Conservation (phyloP, 1,284 basidiomycete species). For the Caloboletus firmus region DNA sequence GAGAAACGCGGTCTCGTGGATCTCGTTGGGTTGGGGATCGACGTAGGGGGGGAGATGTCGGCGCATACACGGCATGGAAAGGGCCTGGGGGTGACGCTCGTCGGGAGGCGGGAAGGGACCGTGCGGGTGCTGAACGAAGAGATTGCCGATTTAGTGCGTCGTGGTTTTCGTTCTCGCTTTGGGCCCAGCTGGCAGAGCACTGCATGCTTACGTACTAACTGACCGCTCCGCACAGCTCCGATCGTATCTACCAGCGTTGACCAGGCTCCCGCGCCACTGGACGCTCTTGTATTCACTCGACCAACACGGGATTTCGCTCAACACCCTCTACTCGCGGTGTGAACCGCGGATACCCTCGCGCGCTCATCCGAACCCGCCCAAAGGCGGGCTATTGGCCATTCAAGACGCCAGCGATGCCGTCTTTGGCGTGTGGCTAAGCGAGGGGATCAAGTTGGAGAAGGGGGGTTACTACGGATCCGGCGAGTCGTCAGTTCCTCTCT, state of each 20-base stretch:
- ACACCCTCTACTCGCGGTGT: slow-evolving; percentile 79
- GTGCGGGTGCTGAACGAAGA: slow-evolving; percentile 50
- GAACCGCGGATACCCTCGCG: slow-evolving; percentile 38
- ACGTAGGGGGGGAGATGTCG: neutral
- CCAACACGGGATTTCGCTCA: slow-evolving; percentile 91
- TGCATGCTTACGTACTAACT: neutral
- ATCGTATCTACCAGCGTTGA: slow-evolving; percentile 73
- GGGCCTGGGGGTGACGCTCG: slow-evolving; percentile 44
- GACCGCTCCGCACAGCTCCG: slow-evolving; percentile 52
- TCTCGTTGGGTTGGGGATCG: slow-evolving; percentile 23
- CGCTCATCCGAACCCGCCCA: slow-evolving; percentile 24
- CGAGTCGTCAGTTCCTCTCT: slow-evolving; percentile 64
- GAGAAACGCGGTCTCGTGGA: slow-evolving; percentile 25
- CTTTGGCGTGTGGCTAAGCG: slow-evolving; percentile 84
- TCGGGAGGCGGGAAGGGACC: slow-evolving; percentile 57
- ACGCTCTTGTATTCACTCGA: slow-evolving; percentile 89
- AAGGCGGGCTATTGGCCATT: slow-evolving; percentile 56
- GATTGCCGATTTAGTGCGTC: slow-evolving; percentile 61
- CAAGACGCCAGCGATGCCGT: slow-evolving; percentile 59
- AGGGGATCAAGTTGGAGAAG: slow-evolving; percentile 61
- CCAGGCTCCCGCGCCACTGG: slow-evolving; percentile 81
- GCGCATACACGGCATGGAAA: slow-evolving; percentile 9
- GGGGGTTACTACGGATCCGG: slow-evolving; percentile 79
- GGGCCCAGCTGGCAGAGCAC: too few relatives aligned
- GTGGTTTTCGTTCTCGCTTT: neutral